Evolutionary conservation across 208 protist species (phyloP).

Genomic region (Wallacemonas sp.): DNA sequence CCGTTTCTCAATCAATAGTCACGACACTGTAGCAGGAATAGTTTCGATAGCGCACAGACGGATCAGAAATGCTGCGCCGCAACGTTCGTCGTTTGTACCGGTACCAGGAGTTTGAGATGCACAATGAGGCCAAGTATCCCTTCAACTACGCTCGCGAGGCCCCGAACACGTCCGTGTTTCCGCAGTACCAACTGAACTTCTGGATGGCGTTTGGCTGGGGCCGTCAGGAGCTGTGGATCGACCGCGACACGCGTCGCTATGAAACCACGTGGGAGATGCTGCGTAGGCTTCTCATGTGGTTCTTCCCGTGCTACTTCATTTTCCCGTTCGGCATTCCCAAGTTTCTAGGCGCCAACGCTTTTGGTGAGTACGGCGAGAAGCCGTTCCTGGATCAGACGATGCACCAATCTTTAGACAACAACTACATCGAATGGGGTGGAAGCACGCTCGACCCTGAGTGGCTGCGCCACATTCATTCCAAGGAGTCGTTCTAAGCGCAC

Average conservation of each 20-base stretch:
- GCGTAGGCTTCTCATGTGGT: constrained; percentile 81
- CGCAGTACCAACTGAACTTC: constrained; percentile 86
- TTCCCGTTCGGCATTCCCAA: constrained; percentile 88
- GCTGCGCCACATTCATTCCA: constrained; percentile 88
- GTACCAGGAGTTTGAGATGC: constrained; percentile 91
- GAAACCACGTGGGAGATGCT: constrained; percentile 89
- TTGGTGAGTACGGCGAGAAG: constrained; percentile 89
- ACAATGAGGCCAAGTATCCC: constrained; percentile 79
- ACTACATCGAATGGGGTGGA: constrained; percentile 87
- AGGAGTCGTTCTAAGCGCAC: constrained; percentile 72
- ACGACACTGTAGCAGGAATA: no score
- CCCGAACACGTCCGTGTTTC: constrained; percentile 87
- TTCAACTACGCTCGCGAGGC: constrained; percentile 87
- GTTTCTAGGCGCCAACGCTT: constrained; percentile 65
- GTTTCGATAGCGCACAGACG: no score
- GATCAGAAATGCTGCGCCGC: constrained; percentile 74
- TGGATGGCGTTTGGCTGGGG: constrained; percentile 91
- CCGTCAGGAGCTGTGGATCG: constrained; percentile 86
- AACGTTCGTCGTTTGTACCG: constrained; percentile 50
- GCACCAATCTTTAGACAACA: constrained; percentile 84
- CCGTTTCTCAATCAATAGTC: no score
- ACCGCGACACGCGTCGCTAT: constrained; percentile 78
- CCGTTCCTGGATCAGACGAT: constrained; percentile 78
- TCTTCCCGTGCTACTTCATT: constrained; percentile 87
- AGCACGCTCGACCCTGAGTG: constrained; percentile 83